Percentiles rank a stretch among this genome's conserved stretches.
Evolutionary conservation across 208 protist genomes (phyloP).

Genomic region (Leishmania major): DNA sequence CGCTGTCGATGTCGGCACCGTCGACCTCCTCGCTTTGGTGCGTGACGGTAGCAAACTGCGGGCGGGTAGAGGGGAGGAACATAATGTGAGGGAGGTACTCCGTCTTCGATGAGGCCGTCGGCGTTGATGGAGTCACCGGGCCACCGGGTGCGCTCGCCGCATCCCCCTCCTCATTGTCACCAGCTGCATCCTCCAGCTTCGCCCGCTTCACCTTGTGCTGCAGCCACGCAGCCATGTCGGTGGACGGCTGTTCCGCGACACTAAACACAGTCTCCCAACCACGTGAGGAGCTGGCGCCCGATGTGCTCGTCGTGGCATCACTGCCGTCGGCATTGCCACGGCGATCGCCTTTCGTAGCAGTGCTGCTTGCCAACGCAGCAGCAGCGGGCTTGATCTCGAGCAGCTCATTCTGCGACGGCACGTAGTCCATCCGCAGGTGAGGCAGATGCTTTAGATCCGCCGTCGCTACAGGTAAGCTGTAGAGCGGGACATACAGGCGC

Average conservation of each 20-base stretch:
- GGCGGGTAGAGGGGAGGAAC: slow-evolving; percentile 80
- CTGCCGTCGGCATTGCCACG: slow-evolving; percentile 5
- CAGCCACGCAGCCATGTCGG: neutral
- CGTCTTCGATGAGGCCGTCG: neutral
- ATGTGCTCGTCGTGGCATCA: neutral
- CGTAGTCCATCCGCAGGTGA: slow-evolving; percentile 58
- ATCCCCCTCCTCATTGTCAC: neutral
- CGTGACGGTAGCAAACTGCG: slow-evolving; percentile 73
- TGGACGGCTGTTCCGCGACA: neutral
- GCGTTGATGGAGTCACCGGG: neutral
- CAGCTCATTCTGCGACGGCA: slow-evolving; percentile 38
- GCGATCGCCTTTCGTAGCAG: neutral
- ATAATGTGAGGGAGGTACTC: slow-evolving; percentile 86
- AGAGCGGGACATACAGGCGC: slow-evolving; percentile 76
- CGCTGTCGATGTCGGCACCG: slow-evolving; percentile 24
- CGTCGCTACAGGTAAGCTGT: slow-evolving; percentile 46
- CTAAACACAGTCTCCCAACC: slow-evolving; percentile 26
- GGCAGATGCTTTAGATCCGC: slow-evolving; percentile 70
- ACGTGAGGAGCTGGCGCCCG: neutral
- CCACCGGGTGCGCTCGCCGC: neutral
- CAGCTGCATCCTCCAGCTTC: slow-evolving; percentile 28
- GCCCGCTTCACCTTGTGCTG: slow-evolving; percentile 39
- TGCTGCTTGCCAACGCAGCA: neutral
- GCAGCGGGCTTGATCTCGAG: neutral
- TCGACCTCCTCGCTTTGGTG: slow-evolving; percentile 53